These are phyloP conservation scores for Diaporthe nobilis DNA, from an alignment of 2,329 filamentous ascomycete genomes.

Conservation along the genomic window DNA sequence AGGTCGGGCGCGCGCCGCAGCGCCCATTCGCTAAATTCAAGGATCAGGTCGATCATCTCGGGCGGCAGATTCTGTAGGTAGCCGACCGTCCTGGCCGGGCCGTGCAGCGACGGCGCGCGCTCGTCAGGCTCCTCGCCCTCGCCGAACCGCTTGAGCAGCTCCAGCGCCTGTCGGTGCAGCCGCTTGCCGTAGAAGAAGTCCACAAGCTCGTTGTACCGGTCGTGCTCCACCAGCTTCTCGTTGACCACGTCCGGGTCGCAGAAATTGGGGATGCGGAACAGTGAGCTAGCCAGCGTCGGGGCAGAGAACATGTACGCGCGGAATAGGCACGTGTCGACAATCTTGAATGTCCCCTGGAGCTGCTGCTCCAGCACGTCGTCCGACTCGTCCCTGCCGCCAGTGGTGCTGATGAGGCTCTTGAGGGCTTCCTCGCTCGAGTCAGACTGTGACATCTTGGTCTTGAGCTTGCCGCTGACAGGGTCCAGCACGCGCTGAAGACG, in stretches of 20 bases:
- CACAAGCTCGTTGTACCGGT: conserved; percentile 93
- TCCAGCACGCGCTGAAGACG: conserved; percentile 74
- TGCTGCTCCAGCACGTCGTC: conserved; percentile 77
- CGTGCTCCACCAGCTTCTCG: conserved; percentile 89
- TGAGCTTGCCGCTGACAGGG: conserved; percentile 73
- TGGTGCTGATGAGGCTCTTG: conserved; percentile 61
- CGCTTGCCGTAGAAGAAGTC: conserved; percentile 98
- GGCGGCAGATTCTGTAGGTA: conserved; percentile 93
- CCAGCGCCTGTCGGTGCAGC: conserved; percentile 88
- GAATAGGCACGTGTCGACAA: conserved; percentile 96
- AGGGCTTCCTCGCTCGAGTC: conserved; percentile 64
- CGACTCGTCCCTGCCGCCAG: conserved; percentile 62
- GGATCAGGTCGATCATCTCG: conserved; percentile 88
- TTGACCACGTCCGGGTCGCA: conserved; percentile 97
- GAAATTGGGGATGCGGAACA: conserved; percentile 97
- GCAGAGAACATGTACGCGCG: conserved; percentile 94
- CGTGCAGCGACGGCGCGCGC: conserved; percentile 73
- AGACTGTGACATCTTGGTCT: conserved; percentile 61
- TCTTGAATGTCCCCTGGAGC: conserved; percentile 80
- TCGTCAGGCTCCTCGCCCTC: conserved; percentile 66
- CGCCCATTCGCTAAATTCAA: conserved; percentile 94
- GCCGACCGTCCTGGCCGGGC: conserved; percentile 85
- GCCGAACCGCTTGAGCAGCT: conserved; percentile 86
- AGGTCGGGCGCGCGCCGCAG: conserved; percentile 78
- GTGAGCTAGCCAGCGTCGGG: conserved; percentile 85